These are phyloP conservation scores for Sanghuangporus baumii DNA, from an alignment of 1,284 basidiomycete genomes.

Conservation along the genomic window DNA sequence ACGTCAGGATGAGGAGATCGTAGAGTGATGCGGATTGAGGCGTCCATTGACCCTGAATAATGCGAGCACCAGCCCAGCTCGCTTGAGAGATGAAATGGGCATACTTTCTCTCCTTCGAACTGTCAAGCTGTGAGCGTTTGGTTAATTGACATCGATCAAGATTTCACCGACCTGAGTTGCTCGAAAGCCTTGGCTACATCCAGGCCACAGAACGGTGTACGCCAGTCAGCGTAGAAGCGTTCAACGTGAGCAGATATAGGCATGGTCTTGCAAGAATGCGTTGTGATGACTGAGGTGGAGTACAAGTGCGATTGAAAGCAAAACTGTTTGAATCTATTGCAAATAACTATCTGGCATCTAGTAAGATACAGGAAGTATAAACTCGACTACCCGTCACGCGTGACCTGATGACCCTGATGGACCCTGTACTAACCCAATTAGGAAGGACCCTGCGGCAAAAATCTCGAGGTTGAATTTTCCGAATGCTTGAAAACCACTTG, in stretches of 20 bases:
- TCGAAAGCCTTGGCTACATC: slow-evolving; percentile 12
- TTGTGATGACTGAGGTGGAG: background rate
- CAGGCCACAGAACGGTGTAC: slow-evolving; percentile 17
- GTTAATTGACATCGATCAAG: background rate
- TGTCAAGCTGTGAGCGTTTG: slow-evolving; percentile 24
- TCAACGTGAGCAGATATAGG: slow-evolving; percentile 11
- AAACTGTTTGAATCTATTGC: background rate
- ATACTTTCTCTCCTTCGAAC: slow-evolving; percentile 70
- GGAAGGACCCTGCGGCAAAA: too few species aligned
- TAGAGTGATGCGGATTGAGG: slow-evolving; percentile 55
- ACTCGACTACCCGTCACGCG: too few species aligned
- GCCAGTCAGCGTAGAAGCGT: slow-evolving; percentile 16
- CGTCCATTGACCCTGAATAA: slow-evolving; percentile 81
- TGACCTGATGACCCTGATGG: too few species aligned
- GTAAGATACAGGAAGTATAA: too few species aligned
- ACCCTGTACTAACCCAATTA: too few species aligned
- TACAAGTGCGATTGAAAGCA: background rate
- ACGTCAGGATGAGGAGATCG: slow-evolving; percentile 62
- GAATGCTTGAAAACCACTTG: too few species aligned
- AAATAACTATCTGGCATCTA: background rate
- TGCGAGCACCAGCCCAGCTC: slow-evolving; percentile 75
- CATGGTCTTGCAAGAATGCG: slow-evolving; percentile 2
- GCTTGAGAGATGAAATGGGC: slow-evolving; percentile 64
- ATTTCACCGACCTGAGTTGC: slow-evolving; percentile 16
- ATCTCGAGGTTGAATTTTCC: too few species aligned